Evolutionary conservation across 2,329 filamentous ascomycete species (phyloP).

Genomic region (Aspergillus awamori): DNA sequence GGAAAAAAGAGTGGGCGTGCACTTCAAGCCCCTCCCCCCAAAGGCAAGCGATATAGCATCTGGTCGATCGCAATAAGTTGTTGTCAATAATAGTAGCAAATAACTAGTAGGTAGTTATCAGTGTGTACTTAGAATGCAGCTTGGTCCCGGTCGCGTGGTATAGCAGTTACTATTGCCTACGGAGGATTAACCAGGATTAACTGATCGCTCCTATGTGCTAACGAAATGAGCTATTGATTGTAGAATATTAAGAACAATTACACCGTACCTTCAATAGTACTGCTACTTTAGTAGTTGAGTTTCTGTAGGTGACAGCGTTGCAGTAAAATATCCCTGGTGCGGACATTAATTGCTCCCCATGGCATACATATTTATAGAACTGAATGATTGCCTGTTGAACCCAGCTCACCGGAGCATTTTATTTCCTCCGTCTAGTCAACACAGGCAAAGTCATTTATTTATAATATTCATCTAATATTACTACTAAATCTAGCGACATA

Average conservation of each 20-base stretch:
- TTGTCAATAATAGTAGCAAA: slow-evolving; percentile 4
- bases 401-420: too few relatives aligned
- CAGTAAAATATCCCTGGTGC: background rate
- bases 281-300: too few relatives aligned
- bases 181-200: background rate
- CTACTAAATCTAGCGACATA: too few relatives aligned
- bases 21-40: slow-evolving; percentile 15
- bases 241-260: background rate
- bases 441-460: too few relatives aligned
- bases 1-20: slow-evolving; percentile 8
- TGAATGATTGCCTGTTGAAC: too few relatives aligned
- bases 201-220: background rate
- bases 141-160: background rate
- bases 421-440: too few relatives aligned
- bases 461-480: too few relatives aligned
- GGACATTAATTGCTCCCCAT: background rate
- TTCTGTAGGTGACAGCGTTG: background rate
- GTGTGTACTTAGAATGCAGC: background rate
- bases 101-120: background rate
- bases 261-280: background rate
- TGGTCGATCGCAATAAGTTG: slow-evolving; percentile 21
- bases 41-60: slow-evolving; percentile 16
- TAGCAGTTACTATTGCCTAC: background rate
- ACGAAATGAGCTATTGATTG: background rate
- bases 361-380: too few relatives aligned